Base-by-base conservation (phyloP, 75 land plant species). In the Larix kaempferi region DNA sequence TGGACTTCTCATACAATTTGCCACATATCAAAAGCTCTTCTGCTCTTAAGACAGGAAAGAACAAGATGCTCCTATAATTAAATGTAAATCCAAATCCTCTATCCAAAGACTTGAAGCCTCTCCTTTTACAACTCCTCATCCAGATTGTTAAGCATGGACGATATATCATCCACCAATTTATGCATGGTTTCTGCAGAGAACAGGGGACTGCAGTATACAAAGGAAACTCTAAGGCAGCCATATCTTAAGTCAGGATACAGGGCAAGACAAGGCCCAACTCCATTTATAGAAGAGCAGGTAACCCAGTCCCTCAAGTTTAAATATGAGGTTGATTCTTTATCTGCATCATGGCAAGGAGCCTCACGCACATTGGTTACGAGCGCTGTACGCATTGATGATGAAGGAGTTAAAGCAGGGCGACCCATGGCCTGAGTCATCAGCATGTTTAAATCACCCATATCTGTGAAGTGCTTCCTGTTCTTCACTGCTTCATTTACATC, bases 401-500 rank as follows among this genome's bases (percentile, higher is more conserved):
- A 74, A 2, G 84, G 84, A 22, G 84, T 83, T 22, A 83, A 29
- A 2, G 27, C 76, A 16, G 84, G 84, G 39, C 44, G 84, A 56
- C 23, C 19, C 74, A 83, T 55, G 26, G 84, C 84, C 78, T 83
- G 84, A 35, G 44, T 33, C 84, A 83, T 83, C 37, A 83, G 84
- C 27, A 74, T 61, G 63, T 83, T 83, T 60, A 81, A 60, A 60
- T 81, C 84, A 12, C 84, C 84, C 84, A 83, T 83, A 71, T 83
- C 84, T 37, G 85, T 83, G 85, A 83, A 83, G n/a, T 83, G 85
- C 78, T 83, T 83, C 23, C 77, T 71, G 52, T 81, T 76, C 74
- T 60, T 59, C 7, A 83, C 64, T 14, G 85, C 78, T 14, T 76
- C 49, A 65, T 80, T 58, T 33, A 83, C 76, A 59, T 71, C 74